Conservation (phyloP, 495 filamentous ascomycete species). For the Aspergillus cavernicola region DNA sequence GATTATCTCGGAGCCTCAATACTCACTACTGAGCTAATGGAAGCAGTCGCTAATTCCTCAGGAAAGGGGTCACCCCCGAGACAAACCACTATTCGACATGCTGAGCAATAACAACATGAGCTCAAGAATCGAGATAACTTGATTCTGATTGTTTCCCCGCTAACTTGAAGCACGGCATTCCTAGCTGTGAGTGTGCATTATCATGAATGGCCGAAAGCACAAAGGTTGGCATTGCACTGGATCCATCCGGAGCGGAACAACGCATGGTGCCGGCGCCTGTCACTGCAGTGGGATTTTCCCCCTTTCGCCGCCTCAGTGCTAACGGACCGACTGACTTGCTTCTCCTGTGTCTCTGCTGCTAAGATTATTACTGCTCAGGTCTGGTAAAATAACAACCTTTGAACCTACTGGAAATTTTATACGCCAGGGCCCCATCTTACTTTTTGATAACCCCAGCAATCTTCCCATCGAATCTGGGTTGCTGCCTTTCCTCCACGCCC, state of each 20-base stretch:
- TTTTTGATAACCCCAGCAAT: constrained; percentile 17
- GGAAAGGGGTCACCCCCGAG: neutral
- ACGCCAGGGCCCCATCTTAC: constrained; percentile 14
- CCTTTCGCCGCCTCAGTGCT: constrained; percentile 19
- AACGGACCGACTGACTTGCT: constrained; percentile 22
- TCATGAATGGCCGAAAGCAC: constrained; percentile 13
- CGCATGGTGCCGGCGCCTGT: neutral
- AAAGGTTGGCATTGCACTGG: constrained; percentile 12
- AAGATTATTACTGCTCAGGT: constrained; percentile 16
- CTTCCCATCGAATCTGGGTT: constrained; percentile 11
- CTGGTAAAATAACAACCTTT: constrained; percentile 26
- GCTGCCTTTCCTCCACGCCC: constrained; percentile 21
- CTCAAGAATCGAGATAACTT: neutral
- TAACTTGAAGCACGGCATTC: constrained; percentile 15
- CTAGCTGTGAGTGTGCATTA: neutral
- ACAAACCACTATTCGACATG: neutral
- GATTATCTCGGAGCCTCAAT: neutral
- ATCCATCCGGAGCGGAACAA: constrained; percentile 15
- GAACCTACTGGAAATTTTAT: constrained; percentile 18
- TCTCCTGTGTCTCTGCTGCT: constrained; percentile 21
- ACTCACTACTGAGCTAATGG: neutral
- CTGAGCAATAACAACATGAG: neutral
- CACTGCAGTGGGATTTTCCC: constrained; percentile 13
- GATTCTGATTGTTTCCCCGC: constrained; percentile 13
- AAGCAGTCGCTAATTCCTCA: neutral